Conservation (phyloP, 345 rosid genomes). For the Syzygium jambos region DNA sequence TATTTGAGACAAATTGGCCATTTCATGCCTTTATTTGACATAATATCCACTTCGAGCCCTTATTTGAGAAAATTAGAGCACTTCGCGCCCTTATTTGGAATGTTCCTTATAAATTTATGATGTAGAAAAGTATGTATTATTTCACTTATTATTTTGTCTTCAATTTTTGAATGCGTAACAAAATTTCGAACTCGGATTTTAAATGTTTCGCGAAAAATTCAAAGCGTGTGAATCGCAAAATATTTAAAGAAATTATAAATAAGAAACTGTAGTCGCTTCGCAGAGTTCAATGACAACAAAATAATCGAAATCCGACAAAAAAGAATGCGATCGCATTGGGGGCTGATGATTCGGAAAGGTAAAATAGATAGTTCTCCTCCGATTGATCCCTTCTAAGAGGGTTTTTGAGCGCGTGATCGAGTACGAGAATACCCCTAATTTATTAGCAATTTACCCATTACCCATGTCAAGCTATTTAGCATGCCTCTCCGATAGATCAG, state of each 20-base stretch:
- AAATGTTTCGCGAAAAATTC: neutral
- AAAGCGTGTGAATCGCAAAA: neutral
- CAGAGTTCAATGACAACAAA: fast-evolving
- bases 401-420: neutral
- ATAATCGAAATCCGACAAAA: fast-evolving
- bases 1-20: no score
- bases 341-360: neutral
- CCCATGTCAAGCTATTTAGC: neutral
- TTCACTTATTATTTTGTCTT: neutral
- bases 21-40: no score
- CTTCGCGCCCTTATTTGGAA: no score
- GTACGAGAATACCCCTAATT: neutral
- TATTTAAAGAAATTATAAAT: neutral
- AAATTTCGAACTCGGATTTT: neutral
- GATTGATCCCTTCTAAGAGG: neutral
- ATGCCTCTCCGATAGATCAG: neutral
- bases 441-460: neutral
- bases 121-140: neutral
- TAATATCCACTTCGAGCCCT: no score
- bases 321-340: fast-evolving
- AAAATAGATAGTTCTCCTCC: neutral
- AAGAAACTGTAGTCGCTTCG: fast-evolving
- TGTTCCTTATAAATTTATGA: neutral
- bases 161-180: fast-evolving
- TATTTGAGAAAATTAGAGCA: no score